Base-by-base conservation (phyloP, 805 yeast species). In the Myxozyma vanderwaltii region DNA sequence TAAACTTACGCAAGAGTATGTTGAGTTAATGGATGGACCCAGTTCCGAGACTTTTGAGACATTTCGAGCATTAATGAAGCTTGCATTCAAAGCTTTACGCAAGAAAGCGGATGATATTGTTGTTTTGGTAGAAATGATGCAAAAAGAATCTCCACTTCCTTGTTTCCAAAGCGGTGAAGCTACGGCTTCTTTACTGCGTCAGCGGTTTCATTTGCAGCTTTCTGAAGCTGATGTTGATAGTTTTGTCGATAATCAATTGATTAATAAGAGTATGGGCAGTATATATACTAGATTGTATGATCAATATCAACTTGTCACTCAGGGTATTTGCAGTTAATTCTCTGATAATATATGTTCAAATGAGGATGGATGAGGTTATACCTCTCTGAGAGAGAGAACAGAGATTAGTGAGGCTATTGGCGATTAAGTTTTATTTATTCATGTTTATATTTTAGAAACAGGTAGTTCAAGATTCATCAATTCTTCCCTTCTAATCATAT, bases 291-390 rank as follows among this genome's bases (percentile, higher is more conserved):
- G 97, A 66, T 77, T 94, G 33, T 94, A 94, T 70, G 99, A 94
- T 72, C 98, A 92, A 72, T 94, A 88, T 76, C 99, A 94, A 74
- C 77, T 94, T 72, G 75, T 91, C 50, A 91, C 98, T 0, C 99
- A 94, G 75, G 99, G 99, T 45, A 94, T 94, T 27, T 94, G 90
- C 72, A 62, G 65, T 41, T 61, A 45, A 33, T 29, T 29, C 10
- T 29, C 10, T 29, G 10, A 6, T 29, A 29, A 7, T 29, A 7
- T 10, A 29, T 7, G 6, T 29, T 29, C 33, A 29, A 10, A 7
- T 29, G 33, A n/a, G n/a, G 33, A 29, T 10, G 33, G 33, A 29
- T 7, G 33, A 10, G 33, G 33, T 29, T 29, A 29, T 29, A 29
- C 10, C 10, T 7, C 10, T 29, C 10, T 7, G 33, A 29, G 33